These are phyloP conservation scores for Quercus variabilis DNA, from an alignment of 306 rosid genomes.

Conservation along the genomic window DNA sequence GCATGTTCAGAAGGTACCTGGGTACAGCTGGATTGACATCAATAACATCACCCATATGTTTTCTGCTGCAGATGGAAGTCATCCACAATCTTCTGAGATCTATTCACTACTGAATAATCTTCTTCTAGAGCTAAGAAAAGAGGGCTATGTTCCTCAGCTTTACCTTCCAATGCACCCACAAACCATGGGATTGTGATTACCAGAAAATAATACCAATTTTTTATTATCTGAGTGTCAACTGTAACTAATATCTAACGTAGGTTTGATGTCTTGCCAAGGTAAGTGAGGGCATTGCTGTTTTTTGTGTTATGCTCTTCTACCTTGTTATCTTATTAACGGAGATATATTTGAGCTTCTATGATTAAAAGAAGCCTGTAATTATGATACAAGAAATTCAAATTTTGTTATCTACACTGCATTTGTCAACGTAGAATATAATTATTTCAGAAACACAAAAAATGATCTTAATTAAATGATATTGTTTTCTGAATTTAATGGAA, in stretches of 20 bases:
- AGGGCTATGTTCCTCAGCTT: constrained; percentile 72
- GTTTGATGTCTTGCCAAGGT: neutral
- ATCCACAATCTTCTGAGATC: constrained; percentile 51
- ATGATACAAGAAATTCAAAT: neutral
- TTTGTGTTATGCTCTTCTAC: neutral
- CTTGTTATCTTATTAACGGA: neutral
- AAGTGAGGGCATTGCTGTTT: neutral
- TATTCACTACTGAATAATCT: constrained; percentile 50
- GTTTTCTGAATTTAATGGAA: neutral
- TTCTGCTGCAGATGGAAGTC: constrained; percentile 71
- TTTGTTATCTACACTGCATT: neutral
- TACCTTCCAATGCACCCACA: constrained; percentile 71
- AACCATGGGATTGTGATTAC: constrained; percentile 26
- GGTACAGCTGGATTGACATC: constrained; percentile 80
- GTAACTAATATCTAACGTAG: neutral
- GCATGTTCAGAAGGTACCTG: constrained; percentile 71
- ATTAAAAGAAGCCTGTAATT: neutral
- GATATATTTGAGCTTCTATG: neutral
- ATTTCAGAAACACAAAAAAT: neutral
- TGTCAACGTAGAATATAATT: neutral
- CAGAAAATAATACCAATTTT: neutral
- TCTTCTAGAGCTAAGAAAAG: constrained; percentile 63
- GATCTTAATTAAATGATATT: neutral
- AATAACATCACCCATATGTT: constrained; percentile 65
- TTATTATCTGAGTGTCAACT: neutral